Conservation (phyloP, 208 protist species). For the Acanthamoeba healyi region DNA sequence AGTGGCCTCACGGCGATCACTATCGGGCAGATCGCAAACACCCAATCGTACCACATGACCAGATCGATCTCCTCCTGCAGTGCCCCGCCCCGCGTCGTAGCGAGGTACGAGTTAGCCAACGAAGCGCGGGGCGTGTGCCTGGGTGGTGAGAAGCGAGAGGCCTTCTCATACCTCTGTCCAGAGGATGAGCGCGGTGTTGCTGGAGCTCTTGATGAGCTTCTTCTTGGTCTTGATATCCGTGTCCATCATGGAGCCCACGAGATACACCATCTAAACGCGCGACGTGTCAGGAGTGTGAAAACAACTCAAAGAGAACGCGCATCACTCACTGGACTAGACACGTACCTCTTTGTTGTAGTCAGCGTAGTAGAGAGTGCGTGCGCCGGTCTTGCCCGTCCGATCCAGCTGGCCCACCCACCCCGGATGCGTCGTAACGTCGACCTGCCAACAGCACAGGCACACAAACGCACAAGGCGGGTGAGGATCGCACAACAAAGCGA, state of each 20-base stretch:
- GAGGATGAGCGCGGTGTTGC: neutral
- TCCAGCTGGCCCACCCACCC: conserved; percentile 24
- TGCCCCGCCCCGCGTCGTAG: too few relatives aligned
- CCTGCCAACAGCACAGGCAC: too few relatives aligned
- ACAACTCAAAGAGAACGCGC: neutral
- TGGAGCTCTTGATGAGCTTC: conserved; percentile 28
- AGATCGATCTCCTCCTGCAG: conserved; percentile 46
- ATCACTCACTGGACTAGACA: neutral
- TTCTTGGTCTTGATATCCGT: conserved; percentile 2
- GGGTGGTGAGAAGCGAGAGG: too few relatives aligned
- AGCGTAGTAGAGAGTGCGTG: conserved; percentile 7
- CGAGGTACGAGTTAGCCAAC: too few relatives aligned
- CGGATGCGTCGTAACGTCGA: neutral
- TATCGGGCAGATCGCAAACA: neutral
- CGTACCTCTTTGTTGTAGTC: conserved; percentile 50
- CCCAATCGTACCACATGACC: conserved; percentile 1
- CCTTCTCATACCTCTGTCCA: conserved; percentile 33
- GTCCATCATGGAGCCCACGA: neutral
- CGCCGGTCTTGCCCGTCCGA: conserved; percentile 9
- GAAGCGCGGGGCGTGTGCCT: too few relatives aligned
- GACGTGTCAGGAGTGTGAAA: too few relatives aligned
- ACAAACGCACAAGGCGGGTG: too few relatives aligned
- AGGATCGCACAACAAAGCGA: too few relatives aligned
- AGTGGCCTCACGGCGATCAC: conserved; percentile 36
- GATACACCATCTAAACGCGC: conserved; percentile 10